Evolutionary conservation across 2,329 filamentous ascomycete species (phyloP).

Genomic region (Ploettnerulaceae sp.): DNA sequence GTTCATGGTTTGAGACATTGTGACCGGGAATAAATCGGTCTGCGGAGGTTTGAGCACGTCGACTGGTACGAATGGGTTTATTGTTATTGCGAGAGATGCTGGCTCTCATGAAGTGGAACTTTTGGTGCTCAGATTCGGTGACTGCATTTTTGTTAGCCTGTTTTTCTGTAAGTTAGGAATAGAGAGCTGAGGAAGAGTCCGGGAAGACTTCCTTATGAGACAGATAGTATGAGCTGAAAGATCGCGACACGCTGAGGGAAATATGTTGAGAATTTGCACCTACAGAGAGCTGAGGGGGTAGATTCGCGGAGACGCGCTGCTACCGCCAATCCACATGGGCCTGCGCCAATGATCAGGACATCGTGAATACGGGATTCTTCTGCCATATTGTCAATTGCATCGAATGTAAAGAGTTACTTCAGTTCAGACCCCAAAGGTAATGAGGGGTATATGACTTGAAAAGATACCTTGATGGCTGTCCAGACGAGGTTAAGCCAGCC

Average conservation of each 20-base stretch:
- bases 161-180: no score
- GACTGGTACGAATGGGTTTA: conserved; percentile 33
- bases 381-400: not conserved
- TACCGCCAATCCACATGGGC: conserved; percentile 69
- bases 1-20: conserved; percentile 12
- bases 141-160: no score
- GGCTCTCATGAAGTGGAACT: conserved; percentile 67
- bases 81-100: conserved; percentile 28
- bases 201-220: no score
- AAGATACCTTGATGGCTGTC: conserved; percentile 16
- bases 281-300: conserved; percentile 69
- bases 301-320: conserved; percentile 67
- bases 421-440: not conserved
- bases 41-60: conserved; percentile 34
- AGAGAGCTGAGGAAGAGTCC: no score
- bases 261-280: no score
- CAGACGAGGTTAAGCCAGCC: conserved; percentile 1
- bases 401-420: not conserved
- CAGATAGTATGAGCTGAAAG: no score
- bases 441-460: not conserved
- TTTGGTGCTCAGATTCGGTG: conserved; percentile 75
- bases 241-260: not conserved
- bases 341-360: conserved; percentile 59
- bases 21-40: conserved; percentile 29
- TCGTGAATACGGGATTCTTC: conserved; percentile 45